Evolutionary conservation across 2,329 filamentous ascomycete genomes (phyloP).

Genomic region (Beauveria sp.): DNA sequence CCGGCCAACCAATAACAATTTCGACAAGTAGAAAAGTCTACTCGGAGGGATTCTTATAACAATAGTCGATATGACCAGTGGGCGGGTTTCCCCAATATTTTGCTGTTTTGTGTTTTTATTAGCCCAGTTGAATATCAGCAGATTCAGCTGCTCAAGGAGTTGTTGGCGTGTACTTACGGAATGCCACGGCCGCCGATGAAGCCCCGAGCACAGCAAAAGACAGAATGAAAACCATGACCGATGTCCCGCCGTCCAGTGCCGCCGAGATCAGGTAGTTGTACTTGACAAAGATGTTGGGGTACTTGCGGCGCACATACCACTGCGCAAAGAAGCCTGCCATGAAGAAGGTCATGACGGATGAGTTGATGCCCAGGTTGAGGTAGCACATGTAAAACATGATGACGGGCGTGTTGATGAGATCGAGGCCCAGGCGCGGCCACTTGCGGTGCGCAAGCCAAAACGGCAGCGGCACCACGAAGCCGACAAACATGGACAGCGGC

Average conservation of each 20-base stretch:
- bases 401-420: constrained; percentile 33
- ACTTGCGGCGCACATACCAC: constrained; percentile 20
- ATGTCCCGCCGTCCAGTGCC: constrained; percentile 16
- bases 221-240: constrained; percentile 17
- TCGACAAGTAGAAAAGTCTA: not conserved
- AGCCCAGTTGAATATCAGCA: not conserved
- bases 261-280: constrained; percentile 20
- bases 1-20: too few species aligned
- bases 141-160: not conserved
- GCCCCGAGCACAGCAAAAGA: constrained; percentile 16
- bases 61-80: constrained; percentile 7
- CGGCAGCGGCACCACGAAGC: constrained; percentile 32
- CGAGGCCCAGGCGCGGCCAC: constrained; percentile 21
- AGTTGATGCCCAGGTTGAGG: constrained; percentile 32
- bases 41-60: not conserved
- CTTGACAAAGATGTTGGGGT: constrained; percentile 20
- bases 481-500: constrained; percentile 15
- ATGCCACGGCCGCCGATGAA: not conserved
- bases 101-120: not conserved
- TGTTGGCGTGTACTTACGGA: not conserved
- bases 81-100: constrained; percentile 8
- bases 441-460: constrained; percentile 26
- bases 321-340: constrained; percentile 26
- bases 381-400: constrained; percentile 34
- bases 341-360: constrained; percentile 25